Base-by-base conservation (phyloP, 179 eudicot genomes). In the Silene noctiflora region DNA sequence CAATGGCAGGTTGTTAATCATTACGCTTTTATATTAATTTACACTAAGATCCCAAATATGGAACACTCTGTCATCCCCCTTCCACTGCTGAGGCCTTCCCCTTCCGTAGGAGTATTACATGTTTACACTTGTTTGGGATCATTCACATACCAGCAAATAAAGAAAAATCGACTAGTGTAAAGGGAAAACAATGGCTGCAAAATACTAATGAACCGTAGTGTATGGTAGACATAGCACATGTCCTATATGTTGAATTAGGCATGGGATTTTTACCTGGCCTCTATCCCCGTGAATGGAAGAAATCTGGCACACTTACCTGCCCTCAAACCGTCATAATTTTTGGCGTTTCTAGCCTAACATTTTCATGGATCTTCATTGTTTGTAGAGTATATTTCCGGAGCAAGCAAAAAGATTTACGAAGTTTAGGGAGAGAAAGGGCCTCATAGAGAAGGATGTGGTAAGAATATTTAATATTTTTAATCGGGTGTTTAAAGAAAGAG, bases 371-470 rank as follows among this genome's bases (percentile, higher is more conserved):
- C 68, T 19, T 59, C 63, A 21, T 33, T 73, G 56, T 22, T 44
- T 86, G 72, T 91, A 95, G 98, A 95, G 96, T 81, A 95, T 95
- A 76, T 87, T 94, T 19, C 81, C 88, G 16, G 89, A 89, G 76
- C 99, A 95, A 79, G 97, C 96, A 14, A 91, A 83, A 80, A 89
- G 97, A 80, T 95, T 95, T 84, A 93, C 97, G n/a, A 95, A 95
- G 81, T 95, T 93, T 80, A 88, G 88, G 81, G 99, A 95, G 81
- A 86, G 99, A 80, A 95, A 87, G 81, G 91, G 94, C 78, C 96
- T 96, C 58, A 96, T 96, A 35, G 99, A 96, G 83, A 96, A 96
- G 87, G 99, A 96, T 85, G 99, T 96, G 97, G 99, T 96, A 93
- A 72, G 88, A 13, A 16, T 13, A n/a, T 29, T 53, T 59, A n/a